Conservation (phyloP, 139 green algal species). For the Asterochloris erici region DNA sequence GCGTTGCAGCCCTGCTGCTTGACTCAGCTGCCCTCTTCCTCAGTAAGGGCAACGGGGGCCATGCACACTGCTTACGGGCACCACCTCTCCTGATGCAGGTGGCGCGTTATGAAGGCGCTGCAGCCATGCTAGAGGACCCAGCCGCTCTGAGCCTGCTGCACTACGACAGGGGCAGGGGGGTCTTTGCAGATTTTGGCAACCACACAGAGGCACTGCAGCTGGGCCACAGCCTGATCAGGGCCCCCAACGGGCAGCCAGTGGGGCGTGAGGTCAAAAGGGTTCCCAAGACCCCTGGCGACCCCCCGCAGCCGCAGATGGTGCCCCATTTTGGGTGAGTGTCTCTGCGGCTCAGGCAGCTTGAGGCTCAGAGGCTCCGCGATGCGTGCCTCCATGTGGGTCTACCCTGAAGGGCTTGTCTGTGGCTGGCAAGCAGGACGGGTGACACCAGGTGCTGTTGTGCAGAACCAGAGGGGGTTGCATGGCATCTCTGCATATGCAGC, state of each 20-base stretch:
- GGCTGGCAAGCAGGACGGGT: neutral
- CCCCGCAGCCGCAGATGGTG: conserved; percentile 58
- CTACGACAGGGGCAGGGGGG: conserved; percentile 40
- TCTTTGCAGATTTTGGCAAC: conserved; percentile 84
- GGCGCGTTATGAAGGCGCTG: conserved; percentile 21
- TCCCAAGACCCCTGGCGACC: neutral
- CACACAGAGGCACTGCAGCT: conserved; percentile 82
- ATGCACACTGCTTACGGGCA: neutral
- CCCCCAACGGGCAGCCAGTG: neutral
- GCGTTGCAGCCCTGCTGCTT: too few species aligned
- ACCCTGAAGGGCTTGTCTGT: neutral
- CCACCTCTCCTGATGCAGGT: conserved; percentile 8
- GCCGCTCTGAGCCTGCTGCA: conserved; percentile 65
- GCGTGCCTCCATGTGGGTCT: neutral
- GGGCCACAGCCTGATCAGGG: conserved; percentile 14
- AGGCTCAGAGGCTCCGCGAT: too few species aligned
- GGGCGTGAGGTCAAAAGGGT: conserved; percentile 3
- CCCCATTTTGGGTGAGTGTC: conserved; percentile 65
- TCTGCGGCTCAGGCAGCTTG: neutral
- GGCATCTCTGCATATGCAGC: neutral
- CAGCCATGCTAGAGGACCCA: conserved; percentile 42
- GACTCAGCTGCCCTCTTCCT: too few species aligned
- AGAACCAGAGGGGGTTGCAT: neutral
- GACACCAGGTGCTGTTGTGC: neutral
- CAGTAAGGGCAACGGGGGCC: neutral